Evolutionary conservation across 2,329 filamentous ascomycete genomes (phyloP), one percentile per base, ranked within the genome.

Genomic region (Cryphonectria naterciae): DNA sequence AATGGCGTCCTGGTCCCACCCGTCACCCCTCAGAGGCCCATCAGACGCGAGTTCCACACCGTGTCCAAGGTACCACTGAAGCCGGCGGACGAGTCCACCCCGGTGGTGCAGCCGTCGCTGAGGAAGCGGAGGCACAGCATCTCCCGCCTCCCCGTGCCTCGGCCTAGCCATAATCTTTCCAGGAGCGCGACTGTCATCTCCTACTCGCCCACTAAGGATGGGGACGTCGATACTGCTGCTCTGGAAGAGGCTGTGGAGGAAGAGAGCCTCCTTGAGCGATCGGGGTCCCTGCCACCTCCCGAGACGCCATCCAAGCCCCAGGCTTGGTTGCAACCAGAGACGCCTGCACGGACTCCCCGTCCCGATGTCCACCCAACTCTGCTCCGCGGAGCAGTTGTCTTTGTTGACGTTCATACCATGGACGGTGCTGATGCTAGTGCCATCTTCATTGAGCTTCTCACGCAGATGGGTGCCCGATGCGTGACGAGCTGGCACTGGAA

Each of bases 401-500:
- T 91, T 77, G 92, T 96, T 1, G 94, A 97, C 79, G 93, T 97
- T 2, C 89, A 93, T 77, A 95, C 93, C 0, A 92, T 88, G 11
- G 92, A 96, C 76, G 94, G 94, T 7, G 91, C 90, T 35, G 92
- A 96, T 80, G 92, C 92, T 10, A 93, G 92, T 76, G 87, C 87
- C n/a, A 89, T 96, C 70, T 97, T 97, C 78, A 86, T 93, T 22
- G 92, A 95, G 75, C 85, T 97, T 8, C 86, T 97, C 32, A 88
- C 85, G 11, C 89, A 93, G 76, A 94, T 97, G 88, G 94, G 94
- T 15, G 94, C 94, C 28, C 88, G 89, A 62, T 94, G 93, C 76
- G 87, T 95, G 60, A 93, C 91, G 80, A 86, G 85, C 19, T 96
- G 93, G 93, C 83, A 84, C 61, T 95, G 92, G 91, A 91, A 91